Evolutionary conservation across 768 basidiomycete species (phyloP).

Genomic region (Leucogyrophana mollusca): DNA sequence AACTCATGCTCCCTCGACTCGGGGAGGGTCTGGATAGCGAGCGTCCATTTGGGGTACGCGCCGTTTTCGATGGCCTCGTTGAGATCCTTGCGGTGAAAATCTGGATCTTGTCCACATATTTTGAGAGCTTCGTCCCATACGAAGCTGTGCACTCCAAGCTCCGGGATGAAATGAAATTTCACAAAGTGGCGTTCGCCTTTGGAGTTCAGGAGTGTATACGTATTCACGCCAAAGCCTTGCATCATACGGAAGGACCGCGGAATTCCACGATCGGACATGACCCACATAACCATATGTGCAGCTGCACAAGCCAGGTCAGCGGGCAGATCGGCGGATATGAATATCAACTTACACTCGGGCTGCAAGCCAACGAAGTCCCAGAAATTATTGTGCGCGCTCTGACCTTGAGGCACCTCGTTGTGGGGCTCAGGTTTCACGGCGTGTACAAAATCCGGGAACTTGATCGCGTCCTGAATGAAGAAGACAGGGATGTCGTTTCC

Average conservation of each 20-base stretch:
- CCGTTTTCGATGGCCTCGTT: conserved; percentile 79
- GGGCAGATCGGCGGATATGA: neutral
- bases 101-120: conserved; percentile 80
- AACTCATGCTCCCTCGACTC: conserved; percentile 77
- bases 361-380: conserved; percentile 82
- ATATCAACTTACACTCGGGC: conserved; percentile 49
- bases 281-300: conserved; percentile 81
- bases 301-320: conserved; percentile 35
- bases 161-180: conserved; percentile 83
- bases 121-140: conserved; percentile 92
- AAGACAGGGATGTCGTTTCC: conserved; percentile 85
- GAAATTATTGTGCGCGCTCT: conserved; percentile 78
- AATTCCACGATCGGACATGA: conserved; percentile 80
- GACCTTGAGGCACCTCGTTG: conserved; percentile 73
- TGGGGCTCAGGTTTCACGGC: conserved; percentile 85
- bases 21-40: conserved; percentile 64
- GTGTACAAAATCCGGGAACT: conserved; percentile 86
- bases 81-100: conserved; percentile 87
- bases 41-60: conserved; percentile 71
- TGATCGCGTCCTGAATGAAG: conserved; percentile 78
- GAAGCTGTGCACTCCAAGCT: conserved; percentile 80
- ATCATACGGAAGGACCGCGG: conserved; percentile 88
- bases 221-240: conserved; percentile 89
- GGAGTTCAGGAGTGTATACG: conserved; percentile 70
- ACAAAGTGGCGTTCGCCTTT: conserved; percentile 74